Evolutionary conservation across 352 stramenopile genomes (phyloP).

Genomic region (Thalassiosira pacifica): DNA sequence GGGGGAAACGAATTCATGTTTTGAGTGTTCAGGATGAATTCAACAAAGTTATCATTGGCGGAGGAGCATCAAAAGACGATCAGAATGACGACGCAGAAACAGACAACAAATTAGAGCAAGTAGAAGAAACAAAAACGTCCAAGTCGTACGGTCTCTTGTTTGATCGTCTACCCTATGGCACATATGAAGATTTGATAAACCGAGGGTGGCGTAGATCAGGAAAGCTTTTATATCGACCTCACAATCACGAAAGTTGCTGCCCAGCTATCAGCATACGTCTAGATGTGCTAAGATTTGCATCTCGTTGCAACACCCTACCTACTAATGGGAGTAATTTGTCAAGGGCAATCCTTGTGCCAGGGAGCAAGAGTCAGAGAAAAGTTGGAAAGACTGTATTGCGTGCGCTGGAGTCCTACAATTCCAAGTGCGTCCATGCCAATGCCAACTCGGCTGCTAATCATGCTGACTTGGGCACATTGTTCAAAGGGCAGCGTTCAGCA

Average conservation of each 20-base stretch:
- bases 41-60: slow-evolving; percentile 34
- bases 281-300: slow-evolving; percentile 69
- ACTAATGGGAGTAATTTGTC: slow-evolving; percentile 36
- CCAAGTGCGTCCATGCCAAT: slow-evolving; percentile 14
- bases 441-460: neutral
- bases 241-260: slow-evolving; percentile 85
- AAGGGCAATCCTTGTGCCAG: slow-evolving; percentile 40
- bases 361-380: slow-evolving; percentile 81
- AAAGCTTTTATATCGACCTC: slow-evolving; percentile 84
- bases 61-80: slow-evolving; percentile 16
- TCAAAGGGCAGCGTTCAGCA: neutral
- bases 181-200: slow-evolving; percentile 84
- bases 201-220: slow-evolving; percentile 85
- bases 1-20: slow-evolving; percentile 62
- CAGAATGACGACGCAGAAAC: slow-evolving; percentile 10
- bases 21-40: slow-evolving; percentile 54
- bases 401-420: slow-evolving; percentile 58
- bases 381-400: slow-evolving; percentile 70
- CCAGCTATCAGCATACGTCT: slow-evolving; percentile 83
- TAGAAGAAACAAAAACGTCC: slow-evolving; percentile 40
- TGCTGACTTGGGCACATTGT: neutral
- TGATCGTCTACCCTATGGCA: slow-evolving; percentile 56
- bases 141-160: slow-evolving; percentile 81
- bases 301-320: slow-evolving; percentile 2
- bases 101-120: neutral